These are phyloP conservation scores for Citropsis articulata DNA, from an alignment of 345 rosid genomes.

Conservation along the genomic window DNA sequence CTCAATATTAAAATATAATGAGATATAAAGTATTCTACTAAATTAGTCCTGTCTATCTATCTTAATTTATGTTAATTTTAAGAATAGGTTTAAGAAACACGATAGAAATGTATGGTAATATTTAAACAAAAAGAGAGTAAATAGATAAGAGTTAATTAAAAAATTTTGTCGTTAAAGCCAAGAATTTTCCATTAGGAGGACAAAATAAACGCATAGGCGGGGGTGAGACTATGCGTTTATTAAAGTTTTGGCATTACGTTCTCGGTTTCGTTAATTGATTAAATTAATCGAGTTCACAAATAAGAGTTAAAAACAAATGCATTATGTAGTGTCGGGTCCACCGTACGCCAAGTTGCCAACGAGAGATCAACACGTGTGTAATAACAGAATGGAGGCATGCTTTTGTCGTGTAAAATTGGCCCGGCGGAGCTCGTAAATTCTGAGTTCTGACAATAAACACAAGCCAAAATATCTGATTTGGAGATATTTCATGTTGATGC, in stretches of 20 bases:
- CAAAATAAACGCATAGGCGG: background rate
- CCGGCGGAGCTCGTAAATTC: background rate
- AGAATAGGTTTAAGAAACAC: too few species aligned
- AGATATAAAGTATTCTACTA: too few species aligned
- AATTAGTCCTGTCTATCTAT: too few species aligned
- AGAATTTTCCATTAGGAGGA: too few species aligned
- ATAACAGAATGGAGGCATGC: background rate
- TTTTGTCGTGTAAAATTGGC: background rate
- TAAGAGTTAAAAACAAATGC: background rate
- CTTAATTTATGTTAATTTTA: too few species aligned
- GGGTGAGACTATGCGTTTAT: background rate
- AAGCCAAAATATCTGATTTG: background rate
- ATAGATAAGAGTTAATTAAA: too few species aligned
- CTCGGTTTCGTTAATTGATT: background rate
- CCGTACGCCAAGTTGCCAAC: background rate
- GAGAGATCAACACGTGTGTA: background rate
- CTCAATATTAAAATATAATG: too few species aligned
- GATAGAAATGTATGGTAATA: too few species aligned
- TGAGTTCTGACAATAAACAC: background rate
- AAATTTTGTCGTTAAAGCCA: too few species aligned
- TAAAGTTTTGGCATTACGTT: background rate
- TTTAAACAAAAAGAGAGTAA: too few species aligned
- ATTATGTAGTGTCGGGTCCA: background rate
- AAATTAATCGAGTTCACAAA: background rate
- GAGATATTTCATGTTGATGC: background rate